Evolutionary conservation across 495 filamentous ascomycete genomes (phyloP), one percentile per base, ranked within the genome.

Genomic region (Amphirosellinia nigrospora): DNA sequence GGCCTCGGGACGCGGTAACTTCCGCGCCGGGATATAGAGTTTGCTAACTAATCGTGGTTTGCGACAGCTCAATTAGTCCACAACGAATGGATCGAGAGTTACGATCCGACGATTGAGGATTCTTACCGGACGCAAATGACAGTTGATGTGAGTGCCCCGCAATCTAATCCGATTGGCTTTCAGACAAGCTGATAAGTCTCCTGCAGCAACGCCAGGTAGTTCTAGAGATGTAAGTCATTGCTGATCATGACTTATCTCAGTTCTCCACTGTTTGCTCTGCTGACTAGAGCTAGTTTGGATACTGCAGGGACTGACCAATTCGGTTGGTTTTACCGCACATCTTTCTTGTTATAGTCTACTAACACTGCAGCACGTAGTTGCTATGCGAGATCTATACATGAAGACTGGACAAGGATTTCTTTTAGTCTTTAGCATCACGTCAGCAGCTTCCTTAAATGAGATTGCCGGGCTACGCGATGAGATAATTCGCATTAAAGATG

Each of bases 271-370:
- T 70, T 69, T 72, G 36, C 53, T 19, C 67, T 69, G 26, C 73
- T 81, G 72, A 81, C 70, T 61, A 46, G 62, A 71, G 50, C 75
- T 74, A 96, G 93, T 77, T 88, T 99, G 74, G 96, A 99, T 77
- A 99, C 96, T 30, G 96, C 96, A 69, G 96, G 96, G 50, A 98
- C 96, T 73, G 96, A 99, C 83, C 96, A 99, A 79, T 99, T 99
- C 81, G 97, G 93, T 96, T 84, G 86, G 92, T 86, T 61, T 43
- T 50, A 61, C 68, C 68, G 60, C 55, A 64, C 60, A 19, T 66
- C 10, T 55, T 19, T 55, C 21, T 45, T 65, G 60, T 65, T 66
- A 26, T 36, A 64, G 34, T n/a, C n/a, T 63, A 59, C 73, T 77
- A 71, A 79, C 56, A 62, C 62, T 43, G 7, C n/a, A n/a, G n/a